These are phyloP conservation scores for Podila epigama DNA, from an alignment of 192 early-diverging fungal genomes.

Conservation along the genomic window DNA sequence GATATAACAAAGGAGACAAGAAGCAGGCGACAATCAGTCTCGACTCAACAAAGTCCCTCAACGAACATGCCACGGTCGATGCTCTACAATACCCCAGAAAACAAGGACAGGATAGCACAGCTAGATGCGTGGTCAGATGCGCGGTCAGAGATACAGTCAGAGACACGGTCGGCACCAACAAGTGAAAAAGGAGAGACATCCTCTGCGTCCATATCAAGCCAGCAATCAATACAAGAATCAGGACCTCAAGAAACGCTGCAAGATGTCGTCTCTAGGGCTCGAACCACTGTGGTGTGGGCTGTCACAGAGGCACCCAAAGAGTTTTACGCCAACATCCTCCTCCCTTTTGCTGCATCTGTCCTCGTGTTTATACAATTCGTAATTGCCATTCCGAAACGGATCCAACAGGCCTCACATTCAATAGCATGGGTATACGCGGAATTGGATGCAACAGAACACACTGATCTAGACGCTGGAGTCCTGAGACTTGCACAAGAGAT, in stretches of 20 bases:
- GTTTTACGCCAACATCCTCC: conserved; percentile 22
- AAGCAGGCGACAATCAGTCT: background rate
- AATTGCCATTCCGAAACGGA: conserved; percentile 11
- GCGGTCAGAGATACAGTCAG: no score
- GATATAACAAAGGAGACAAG: background rate
- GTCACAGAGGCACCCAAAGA: conserved; percentile 17
- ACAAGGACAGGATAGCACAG: background rate
- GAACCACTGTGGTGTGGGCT: background rate
- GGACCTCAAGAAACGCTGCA: background rate
- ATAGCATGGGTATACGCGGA: conserved; percentile 45
- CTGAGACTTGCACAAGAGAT: conserved; percentile 37
- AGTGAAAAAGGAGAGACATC: background rate
- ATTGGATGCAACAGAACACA: conserved; percentile 43
- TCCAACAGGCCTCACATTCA: conserved; percentile 25
- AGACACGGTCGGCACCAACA: no score
- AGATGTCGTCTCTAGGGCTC: background rate
- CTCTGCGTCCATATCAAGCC: background rate
- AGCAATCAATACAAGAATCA: background rate
- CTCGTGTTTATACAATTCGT: conserved; percentile 26
- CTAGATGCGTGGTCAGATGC: background rate
- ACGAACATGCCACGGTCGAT: background rate
- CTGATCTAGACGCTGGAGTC: conserved; percentile 39
- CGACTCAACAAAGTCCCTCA: background rate
- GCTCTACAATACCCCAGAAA: background rate
- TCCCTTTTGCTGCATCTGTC: conserved; percentile 17